Evolutionary conservation across 2,329 filamentous ascomycete genomes (phyloP).

Genomic region (Cryphonectria radicalis): DNA sequence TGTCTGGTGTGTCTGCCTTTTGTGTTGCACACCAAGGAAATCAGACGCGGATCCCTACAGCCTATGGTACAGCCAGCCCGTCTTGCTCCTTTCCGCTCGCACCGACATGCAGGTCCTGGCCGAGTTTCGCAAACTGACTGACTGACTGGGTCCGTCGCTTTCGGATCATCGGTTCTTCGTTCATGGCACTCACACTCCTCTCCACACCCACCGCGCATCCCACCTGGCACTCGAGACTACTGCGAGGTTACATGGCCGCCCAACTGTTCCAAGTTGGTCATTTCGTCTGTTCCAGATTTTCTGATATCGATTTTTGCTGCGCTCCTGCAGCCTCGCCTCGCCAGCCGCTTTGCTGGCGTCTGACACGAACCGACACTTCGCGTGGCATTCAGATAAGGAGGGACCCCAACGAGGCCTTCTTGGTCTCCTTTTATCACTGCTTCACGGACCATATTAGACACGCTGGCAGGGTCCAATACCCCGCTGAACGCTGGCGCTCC

Average conservation of each 20-base stretch:
- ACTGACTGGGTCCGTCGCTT: not conserved
- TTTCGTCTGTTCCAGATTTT: not conserved
- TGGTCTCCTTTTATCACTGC: not conserved
- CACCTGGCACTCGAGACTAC: slow-evolving; percentile 15
- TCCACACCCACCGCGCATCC: slow-evolving; percentile 7
- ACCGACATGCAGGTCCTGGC: not conserved
- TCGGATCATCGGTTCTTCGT: not conserved
- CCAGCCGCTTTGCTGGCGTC: not conserved
- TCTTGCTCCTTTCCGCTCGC: not conserved
- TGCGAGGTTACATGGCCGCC: slow-evolving; percentile 13
- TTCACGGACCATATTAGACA: not conserved
- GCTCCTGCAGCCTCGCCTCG: not conserved
- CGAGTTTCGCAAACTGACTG: not conserved
- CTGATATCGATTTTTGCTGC: not conserved
- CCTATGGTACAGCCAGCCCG: not conserved
- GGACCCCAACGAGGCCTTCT: not conserved
- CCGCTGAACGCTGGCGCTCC: not conserved
- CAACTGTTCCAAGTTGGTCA: slow-evolving; percentile 16
- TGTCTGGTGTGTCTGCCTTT: not conserved
- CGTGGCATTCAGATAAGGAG: not conserved
- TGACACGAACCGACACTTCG: not conserved
- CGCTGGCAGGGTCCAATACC: not conserved
- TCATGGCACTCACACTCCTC: not conserved
- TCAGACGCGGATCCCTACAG: slow-evolving; percentile 1
- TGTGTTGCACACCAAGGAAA: not conserved